Evolutionary conservation across 257 asterid genomes (phyloP).

Genomic region (Perilla frutescens): DNA sequence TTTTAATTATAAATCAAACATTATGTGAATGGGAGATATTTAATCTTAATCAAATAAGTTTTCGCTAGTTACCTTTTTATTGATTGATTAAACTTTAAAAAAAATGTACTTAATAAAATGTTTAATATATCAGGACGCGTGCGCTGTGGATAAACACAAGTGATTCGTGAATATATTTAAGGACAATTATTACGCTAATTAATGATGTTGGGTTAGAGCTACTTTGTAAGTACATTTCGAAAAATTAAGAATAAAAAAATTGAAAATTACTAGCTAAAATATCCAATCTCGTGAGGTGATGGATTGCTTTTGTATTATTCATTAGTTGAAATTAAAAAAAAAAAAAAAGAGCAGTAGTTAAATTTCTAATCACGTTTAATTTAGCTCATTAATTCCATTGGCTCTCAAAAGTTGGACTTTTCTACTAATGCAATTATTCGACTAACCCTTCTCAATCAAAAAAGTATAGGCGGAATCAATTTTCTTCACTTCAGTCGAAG

Average conservation of each 20-base stretch:
- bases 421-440: slow-evolving; percentile 27
- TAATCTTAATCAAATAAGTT: too few relatives aligned
- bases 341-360: background rate
- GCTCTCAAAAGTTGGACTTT: slow-evolving; percentile 29
- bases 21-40: too few relatives aligned
- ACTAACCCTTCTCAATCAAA: background rate
- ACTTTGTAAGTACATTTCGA: background rate
- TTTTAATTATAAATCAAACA: too few relatives aligned
- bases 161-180: background rate
- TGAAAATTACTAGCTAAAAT: background rate
- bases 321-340: slow-evolving; percentile 13
- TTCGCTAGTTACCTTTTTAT: too few relatives aligned
- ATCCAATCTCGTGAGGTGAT: slow-evolving; percentile 1
- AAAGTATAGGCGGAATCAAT: slow-evolving; percentile 18
- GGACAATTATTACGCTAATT: background rate
- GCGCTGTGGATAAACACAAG: background rate
- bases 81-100: too few relatives aligned
- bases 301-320: slow-evolving; percentile 14
- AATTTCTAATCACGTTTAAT: slow-evolving; percentile 15
- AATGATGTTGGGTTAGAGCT: slow-evolving; percentile 3
- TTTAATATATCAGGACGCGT: background rate
- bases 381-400: slow-evolving; percentile 5
- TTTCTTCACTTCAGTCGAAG: background rate
- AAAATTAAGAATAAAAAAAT: background rate
- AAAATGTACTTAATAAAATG: background rate